Evolutionary conservation across 2,329 filamentous ascomycete genomes (phyloP), one percentile per base, ranked within the genome.

Genomic region (Talaromyces pinophilus): DNA sequence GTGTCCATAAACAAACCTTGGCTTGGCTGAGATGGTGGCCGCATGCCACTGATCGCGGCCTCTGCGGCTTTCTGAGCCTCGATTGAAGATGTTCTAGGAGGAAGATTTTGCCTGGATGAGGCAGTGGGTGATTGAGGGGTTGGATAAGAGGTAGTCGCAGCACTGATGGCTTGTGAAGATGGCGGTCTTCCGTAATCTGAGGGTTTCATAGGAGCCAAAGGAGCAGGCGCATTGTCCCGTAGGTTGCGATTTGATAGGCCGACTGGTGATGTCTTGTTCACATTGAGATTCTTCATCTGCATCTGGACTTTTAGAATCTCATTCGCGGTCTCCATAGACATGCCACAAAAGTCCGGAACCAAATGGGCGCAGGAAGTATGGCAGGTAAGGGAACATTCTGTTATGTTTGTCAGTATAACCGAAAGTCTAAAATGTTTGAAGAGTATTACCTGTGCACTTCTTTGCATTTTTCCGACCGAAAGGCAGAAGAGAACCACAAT

Each of bases 241-340:
- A 94, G 80, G 2, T 90, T 92, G 73, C 86, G 86, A 60, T 88
- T 87, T 67, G 85, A 86, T 78, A 94, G 82, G 67, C 82, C 82
- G 44, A 46, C 19, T 40, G 48, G 60, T 3, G 82, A 79, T 63
- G 79, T 78, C 74, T 86, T 85, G 83, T 79, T 90, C 84, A 88
- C 86, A 25, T 55, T 61, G 38, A 59, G 65, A 75, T 88, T 87
- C 80, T 93, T 96, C 67, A 91, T 89, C 60, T 88, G 88, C 74
- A 92, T 88, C 72, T 97, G 91, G 60, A 93, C 92, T 70, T 93
- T 90, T 64, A 98, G 80, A 70, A 99, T 97, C 75, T 96, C 89
- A 78, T 97, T 98, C 52, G 95, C 95, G 44, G 92, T 91, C 66
- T 95, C 91, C 95, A 98, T 98, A 33, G 93, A 96, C 93, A 99